Evolutionary conservation across 768 basidiomycete genomes (phyloP).

Genomic region (Boletus reticuloceps): DNA sequence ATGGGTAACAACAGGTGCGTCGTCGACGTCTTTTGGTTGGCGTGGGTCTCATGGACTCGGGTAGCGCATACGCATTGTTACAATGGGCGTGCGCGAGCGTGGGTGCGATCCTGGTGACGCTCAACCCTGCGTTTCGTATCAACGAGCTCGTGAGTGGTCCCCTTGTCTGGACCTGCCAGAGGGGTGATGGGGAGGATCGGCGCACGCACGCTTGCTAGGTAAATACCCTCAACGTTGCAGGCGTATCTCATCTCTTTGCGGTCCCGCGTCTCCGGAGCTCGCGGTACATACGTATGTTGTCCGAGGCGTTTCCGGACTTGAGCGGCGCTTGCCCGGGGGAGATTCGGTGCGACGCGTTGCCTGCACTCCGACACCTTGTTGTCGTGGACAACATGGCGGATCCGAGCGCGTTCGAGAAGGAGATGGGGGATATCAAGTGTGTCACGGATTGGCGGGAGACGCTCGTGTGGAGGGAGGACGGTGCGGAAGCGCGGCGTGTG

Average conservation of each 20-base stretch:
- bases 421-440: constrained; percentile 42
- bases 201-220: constrained; percentile 40
- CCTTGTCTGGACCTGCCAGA: not conserved
- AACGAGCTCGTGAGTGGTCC: constrained; percentile 60
- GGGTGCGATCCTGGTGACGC: constrained; percentile 79
- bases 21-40: too few species aligned
- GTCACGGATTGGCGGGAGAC: constrained; percentile 71
- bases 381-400: constrained; percentile 61
- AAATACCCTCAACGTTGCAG: constrained; percentile 57
- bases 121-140: constrained; percentile 78
- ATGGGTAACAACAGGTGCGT: constrained; percentile 84
- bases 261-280: constrained; percentile 69
- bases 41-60: not conserved
- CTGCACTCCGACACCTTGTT: constrained; percentile 60
- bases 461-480: constrained; percentile 63
- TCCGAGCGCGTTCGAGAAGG: constrained; percentile 37
- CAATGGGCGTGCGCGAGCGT: constrained; percentile 88
- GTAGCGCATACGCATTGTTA: constrained; percentile 72
- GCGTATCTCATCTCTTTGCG: constrained; percentile 66
- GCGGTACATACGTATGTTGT: constrained; percentile 58
- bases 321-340: constrained; percentile 46
- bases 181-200: too few species aligned
- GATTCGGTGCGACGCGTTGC: constrained; percentile 57
- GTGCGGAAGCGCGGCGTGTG: constrained; percentile 41
- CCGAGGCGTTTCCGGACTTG: constrained; percentile 56